Percentiles rank a stretch among this genome's conserved stretches.
phyloP scores from a whole-genome alignment of 2,329 filamentous ascomycete species.

The Coniochaeta pulveracea region DNA sequence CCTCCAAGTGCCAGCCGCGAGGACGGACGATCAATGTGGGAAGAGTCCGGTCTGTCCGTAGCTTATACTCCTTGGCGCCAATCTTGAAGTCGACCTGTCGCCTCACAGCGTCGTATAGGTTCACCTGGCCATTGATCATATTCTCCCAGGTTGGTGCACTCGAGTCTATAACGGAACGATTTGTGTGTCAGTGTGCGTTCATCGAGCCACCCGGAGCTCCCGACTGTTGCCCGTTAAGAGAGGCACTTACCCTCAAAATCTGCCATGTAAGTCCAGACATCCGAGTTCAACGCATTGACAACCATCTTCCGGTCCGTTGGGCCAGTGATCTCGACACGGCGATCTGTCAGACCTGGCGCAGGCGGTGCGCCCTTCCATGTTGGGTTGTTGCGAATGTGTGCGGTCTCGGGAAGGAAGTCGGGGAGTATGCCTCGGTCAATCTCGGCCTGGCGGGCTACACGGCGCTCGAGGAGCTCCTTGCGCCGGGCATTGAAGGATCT shows the following conservation, averaged over 20 bases:
- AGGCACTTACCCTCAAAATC: constrained; percentile 77
- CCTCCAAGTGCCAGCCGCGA: constrained; percentile 93
- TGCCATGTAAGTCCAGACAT: constrained; percentile 99
- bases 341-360: constrained; percentile 84
- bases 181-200: constrained; percentile 9
- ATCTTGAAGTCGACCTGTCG: constrained; percentile 94
- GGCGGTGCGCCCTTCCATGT: constrained; percentile 89
- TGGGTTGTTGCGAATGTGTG: constrained; percentile 85
- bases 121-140: constrained; percentile 97
- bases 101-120: constrained; percentile 92
- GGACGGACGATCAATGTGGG: constrained; percentile 91
- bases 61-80: constrained; percentile 92
- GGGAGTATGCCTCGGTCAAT: constrained; percentile 81
- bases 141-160: constrained; percentile 97
- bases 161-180: constrained; percentile 51
- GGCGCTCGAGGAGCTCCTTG: constrained; percentile 79
- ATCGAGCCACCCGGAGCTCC: not conserved
- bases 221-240: no score
- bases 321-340: constrained; percentile 92
- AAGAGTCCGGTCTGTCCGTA: constrained; percentile 74
- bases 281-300: constrained; percentile 88
- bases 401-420: constrained; percentile 93
- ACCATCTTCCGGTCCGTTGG: constrained; percentile 99
- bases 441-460: constrained; percentile 78
- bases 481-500: constrained; percentile 85